Percentiles rank a stretch among this genome's conserved stretches.
phyloP scores from a whole-genome alignment of 495 filamentous ascomycete species.

The Pseudevernia furfuracea region DNA sequence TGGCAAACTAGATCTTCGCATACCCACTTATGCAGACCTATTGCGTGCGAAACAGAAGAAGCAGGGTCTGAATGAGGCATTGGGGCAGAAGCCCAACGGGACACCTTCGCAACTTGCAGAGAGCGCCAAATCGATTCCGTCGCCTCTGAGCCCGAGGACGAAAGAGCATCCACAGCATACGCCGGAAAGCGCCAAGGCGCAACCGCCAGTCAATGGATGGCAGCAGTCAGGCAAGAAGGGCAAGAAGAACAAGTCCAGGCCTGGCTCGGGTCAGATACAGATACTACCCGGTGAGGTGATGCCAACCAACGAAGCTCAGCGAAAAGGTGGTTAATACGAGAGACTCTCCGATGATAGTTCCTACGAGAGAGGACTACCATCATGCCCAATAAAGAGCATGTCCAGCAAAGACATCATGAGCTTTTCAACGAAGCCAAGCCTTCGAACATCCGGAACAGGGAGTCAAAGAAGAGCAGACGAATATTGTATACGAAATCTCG shows the following conservation, averaged over 20 bases:
- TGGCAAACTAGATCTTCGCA: constrained; percentile 18
- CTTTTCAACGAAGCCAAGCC: constrained; percentile 2
- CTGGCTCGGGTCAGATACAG: constrained; percentile 25
- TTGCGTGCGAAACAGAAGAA: constrained; percentile 22
- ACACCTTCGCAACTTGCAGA: constrained; percentile 10
- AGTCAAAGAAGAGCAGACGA: neutral
- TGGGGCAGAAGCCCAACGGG: constrained; percentile 35
- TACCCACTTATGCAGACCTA: constrained; percentile 24
- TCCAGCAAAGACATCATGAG: neutral
- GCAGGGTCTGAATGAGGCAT: constrained; percentile 26
- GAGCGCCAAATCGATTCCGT: constrained; percentile 3
- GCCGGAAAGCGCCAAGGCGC: constrained; percentile 12
- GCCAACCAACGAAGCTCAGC: constrained; percentile 42
- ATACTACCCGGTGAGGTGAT: constrained; percentile 35
- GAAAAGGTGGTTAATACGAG: constrained; percentile 41
- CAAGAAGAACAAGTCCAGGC: constrained; percentile 37
- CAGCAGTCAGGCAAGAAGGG: constrained; percentile 41
- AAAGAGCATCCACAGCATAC: constrained; percentile 9
- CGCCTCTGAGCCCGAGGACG: constrained; percentile 5
- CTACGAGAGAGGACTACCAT: neutral
- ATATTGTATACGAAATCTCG: neutral
- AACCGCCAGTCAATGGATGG: constrained; percentile 33
- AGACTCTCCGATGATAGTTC: neutral
- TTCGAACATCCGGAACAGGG: neutral
- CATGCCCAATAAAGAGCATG: neutral